Percentiles rank a stretch among this genome's conserved stretches.
These are phyloP conservation scores for Cytospora leucostoma DNA, from an alignment of 2,329 filamentous ascomycete genomes.

Conservation along the genomic window DNA sequence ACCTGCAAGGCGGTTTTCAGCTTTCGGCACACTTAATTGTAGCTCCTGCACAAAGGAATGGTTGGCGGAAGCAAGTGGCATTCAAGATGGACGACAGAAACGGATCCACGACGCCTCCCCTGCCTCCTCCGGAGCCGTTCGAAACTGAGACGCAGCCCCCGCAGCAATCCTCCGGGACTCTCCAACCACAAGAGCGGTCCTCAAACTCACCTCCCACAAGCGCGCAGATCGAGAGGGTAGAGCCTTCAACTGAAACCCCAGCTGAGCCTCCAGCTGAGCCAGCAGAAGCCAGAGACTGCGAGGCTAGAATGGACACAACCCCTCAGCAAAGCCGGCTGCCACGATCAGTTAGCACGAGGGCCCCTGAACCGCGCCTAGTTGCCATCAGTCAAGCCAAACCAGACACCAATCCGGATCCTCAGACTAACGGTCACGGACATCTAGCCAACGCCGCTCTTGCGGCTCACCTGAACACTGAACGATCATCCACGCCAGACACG, in stretches of 20 bases:
- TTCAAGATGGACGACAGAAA: constrained; percentile 17
- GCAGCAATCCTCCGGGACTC: not conserved
- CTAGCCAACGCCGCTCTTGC: constrained; percentile 37
- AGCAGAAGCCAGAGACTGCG: constrained; percentile 6
- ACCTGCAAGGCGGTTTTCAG: not conserved
- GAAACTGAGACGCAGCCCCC: constrained; percentile 5
- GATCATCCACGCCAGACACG: constrained; percentile 46
- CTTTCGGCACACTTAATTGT: not conserved
- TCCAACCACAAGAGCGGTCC: not conserved
- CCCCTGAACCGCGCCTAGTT: constrained; percentile 25
- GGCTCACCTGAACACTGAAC: constrained; percentile 57
- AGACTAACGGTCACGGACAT: constrained; percentile 37
- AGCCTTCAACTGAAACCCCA: not conserved
- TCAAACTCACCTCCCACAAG: constrained; percentile 1
- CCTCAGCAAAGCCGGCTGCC: constrained; percentile 30
- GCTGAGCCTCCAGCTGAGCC: not conserved
- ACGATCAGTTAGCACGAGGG: constrained; percentile 20
- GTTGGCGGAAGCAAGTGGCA: not conserved
- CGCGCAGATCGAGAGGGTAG: constrained; percentile 7
- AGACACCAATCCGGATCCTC: constrained; percentile 37
- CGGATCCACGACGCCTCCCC: constrained; percentile 26
- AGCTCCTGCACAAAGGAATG: constrained; percentile 1
- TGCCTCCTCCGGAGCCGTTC: constrained; percentile 22
- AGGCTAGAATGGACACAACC: constrained; percentile 21
- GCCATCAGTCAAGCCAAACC: constrained; percentile 24